Base-by-base conservation (phyloP, 305 asterid genomes). In the Rubia tinctorum region DNA sequence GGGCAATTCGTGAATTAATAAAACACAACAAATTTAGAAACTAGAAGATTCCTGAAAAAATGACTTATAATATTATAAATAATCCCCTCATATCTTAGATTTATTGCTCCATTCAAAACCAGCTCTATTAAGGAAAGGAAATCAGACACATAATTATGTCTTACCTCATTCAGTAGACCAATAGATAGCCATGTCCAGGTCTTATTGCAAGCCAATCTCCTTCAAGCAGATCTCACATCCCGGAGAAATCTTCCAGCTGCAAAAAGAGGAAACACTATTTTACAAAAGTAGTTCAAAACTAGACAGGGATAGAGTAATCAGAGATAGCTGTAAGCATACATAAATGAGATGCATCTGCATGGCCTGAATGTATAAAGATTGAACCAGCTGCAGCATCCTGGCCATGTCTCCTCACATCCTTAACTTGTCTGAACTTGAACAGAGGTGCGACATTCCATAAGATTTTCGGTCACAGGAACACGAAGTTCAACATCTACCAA, bases 81-180 rank as follows among this genome's bases (percentile, higher is more conserved):
- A 5, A n/a, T 68, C 37, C 23, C 73, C 53, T 10, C 11, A 2
- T 61, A 9, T 42, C 60, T n/a, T 11, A 9, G 22, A 22, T 59
- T 27, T 44, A 34, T 69, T 13, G 40, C 55, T 42, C 43, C 23
- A 60, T 68, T 58, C 69, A 44, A 43, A 43, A 43, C 69, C 62
- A 75, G 20, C n/a, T 53, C 12, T 55, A 25, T 25, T 2, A 34
- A 75, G 53, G 34, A 61, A 55, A 39, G 37, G 56, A 45, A 17
- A 45, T 15, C 59, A 58, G 43, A 65, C 18, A 17, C 59, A 18
- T n/a, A 17, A 25, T 66, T n/a, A 40, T 22, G 30, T 64, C 66
- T 61, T 65, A 43, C 51, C 3, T 8, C 7, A 49, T 49, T 15
- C 56, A 49, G 56, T 49, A 49, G 56, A 49, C 56, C 56, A 49